These are phyloP conservation scores for Starmerella vitae DNA, from an alignment of 805 yeast species.

Conservation along the genomic window DNA sequence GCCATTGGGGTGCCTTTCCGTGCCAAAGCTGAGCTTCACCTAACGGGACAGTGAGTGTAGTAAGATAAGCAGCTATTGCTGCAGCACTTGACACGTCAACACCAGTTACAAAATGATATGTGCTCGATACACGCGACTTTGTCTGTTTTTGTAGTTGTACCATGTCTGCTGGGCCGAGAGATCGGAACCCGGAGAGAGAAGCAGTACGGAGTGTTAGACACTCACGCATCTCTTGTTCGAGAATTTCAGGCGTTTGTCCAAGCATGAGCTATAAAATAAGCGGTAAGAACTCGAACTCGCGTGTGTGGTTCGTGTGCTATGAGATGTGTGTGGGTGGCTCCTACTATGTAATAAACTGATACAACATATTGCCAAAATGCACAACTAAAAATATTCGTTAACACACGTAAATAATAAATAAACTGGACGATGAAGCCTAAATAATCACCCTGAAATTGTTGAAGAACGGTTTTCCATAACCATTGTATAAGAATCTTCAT, in stretches of 20 bases:
- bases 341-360: too few relatives aligned
- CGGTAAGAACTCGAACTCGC: too few relatives aligned
- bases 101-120: conserved; percentile 43
- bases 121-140: conserved; percentile 37
- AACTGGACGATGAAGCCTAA: too few relatives aligned
- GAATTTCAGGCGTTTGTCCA: conserved; percentile 16
- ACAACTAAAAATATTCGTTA: not conserved
- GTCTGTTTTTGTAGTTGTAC: conserved; percentile 35
- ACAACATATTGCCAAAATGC: not conserved
- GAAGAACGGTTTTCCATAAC: not conserved
- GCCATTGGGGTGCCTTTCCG: conserved; percentile 40
- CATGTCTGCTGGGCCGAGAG: conserved; percentile 67
- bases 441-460: too few relatives aligned
- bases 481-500: conserved; percentile 13
- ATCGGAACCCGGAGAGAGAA: conserved; percentile 32
- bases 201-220: conserved; percentile 40
- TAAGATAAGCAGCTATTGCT: conserved; percentile 43
- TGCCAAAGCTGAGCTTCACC: conserved; percentile 60
- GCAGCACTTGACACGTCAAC: conserved; percentile 40
- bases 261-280: conserved; percentile 8
- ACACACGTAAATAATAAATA: too few relatives aligned
- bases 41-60: conserved; percentile 33
- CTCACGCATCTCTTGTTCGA: conserved; percentile 39
- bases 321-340: too few relatives aligned
- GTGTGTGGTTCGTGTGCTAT: too few relatives aligned